Evolutionary conservation across 306 rosid species (phyloP), one percentile per base, ranked within the genome.

Genomic region (Sindora glabra): DNA sequence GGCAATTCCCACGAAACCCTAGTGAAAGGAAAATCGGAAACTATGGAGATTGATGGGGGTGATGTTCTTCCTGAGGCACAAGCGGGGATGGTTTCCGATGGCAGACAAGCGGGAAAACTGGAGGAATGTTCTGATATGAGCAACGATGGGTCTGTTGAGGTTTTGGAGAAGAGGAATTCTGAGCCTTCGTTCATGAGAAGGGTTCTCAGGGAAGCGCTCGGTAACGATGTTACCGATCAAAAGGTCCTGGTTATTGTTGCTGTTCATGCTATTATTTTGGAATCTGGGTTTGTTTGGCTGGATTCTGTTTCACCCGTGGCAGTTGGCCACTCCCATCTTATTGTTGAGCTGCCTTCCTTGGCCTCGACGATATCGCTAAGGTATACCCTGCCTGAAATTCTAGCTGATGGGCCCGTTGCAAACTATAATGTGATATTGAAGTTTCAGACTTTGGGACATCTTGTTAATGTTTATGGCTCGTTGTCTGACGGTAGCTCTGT

Each of bases 201-300:
- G 52, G 77, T 82, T 15, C 54, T 85, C 48, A 73, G 42, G 32
- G 84, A 80, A 64, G 77, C 70, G 38, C 33, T 74, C 23, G 73
- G 82, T 0, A 48, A 74, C 9, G 77, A 78, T 18, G 57, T 65
- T 11, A 61, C 32, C 30, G 77, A 76, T 71, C 80, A 64, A 39
- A 80, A 67, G 68, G 46, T 81, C 0, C 39, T 86, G 65, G 73
- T 86, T 9, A 48, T 62, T n/a, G n/a, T n/a, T 38, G 75, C 79
- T 1, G 86, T 92, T 32, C 95, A 92, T 50, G 86, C 77, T 0
- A 80, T 86, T 46, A 48, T 92, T 32, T 59, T 82, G 25, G 98
- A 92, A 67, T 88, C 90, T 15, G 95, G 96, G 14, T 81, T 92
- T 33, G 80, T 86, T 23, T 58, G 61, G 23, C 69, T 66, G 11